A percentile compares a stretch with the other conserved stretches of the same genome.
Evolutionary conservation across 78 protist genomes (phyloP).

Genomic region (Chrysochromulina parva): DNA sequence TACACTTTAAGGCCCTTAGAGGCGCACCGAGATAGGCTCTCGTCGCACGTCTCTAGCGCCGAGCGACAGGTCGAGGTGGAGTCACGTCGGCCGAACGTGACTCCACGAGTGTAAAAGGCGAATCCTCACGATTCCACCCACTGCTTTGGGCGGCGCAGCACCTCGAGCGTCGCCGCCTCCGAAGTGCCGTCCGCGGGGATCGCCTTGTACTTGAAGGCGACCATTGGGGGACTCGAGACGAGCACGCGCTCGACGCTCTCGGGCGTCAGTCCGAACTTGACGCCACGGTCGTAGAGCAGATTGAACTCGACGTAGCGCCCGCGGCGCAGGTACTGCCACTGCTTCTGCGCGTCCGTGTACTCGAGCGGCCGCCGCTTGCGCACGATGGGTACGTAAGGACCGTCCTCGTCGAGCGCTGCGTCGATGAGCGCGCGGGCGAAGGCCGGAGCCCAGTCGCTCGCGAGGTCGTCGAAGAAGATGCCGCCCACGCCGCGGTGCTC

Average conservation of each 20-base stretch:
- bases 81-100: too few relatives aligned
- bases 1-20: too few relatives aligned
- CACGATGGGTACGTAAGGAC: conserved; percentile 16
- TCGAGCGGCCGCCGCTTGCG: neutral
- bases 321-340: neutral
- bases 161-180: neutral
- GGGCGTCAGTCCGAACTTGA: conserved; percentile 5
- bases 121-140: neutral
- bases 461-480: conserved; percentile 13
- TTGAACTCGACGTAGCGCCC: conserved; percentile 34
- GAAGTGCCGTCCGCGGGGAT: neutral
- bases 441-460: neutral
- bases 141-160: neutral
- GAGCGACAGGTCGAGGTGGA: too few relatives aligned
- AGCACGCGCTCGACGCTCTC: conserved; percentile 16
- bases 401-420: neutral
- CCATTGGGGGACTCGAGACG: neutral
- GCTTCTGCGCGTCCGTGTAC: neutral
- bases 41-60: too few relatives aligned
- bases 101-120: too few relatives aligned
- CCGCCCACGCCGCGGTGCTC: conserved; percentile 39
- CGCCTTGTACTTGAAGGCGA: neutral
- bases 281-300: conserved; percentile 36
- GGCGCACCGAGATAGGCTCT: too few relatives aligned
- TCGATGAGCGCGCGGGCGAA: neutral